Evolutionary conservation across 225 moss, liverwort and hornwort species (phyloP).

Genomic region (Antitrichia curtipendula): DNA sequence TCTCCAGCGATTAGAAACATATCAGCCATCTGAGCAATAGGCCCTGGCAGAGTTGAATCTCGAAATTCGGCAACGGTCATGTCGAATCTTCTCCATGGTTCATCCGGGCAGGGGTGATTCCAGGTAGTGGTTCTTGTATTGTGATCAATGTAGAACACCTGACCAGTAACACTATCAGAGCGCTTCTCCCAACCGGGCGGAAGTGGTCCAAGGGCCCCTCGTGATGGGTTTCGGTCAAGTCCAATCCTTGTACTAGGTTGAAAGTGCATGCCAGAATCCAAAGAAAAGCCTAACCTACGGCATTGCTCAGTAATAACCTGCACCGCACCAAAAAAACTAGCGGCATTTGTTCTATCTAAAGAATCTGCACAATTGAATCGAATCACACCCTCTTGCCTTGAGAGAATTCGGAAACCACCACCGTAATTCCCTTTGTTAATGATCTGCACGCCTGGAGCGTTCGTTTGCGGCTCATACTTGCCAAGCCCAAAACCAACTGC

Average conservation of each 20-base stretch:
- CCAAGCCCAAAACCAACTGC: constrained; percentile 74
- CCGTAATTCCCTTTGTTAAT: constrained; percentile 46
- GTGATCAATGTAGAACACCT: constrained; percentile 87
- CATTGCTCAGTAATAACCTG: constrained; percentile 95
- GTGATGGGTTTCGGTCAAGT: constrained; percentile 40
- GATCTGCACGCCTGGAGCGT: constrained; percentile 30
- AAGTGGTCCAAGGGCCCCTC: constrained; percentile 68
- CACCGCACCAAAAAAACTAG: constrained; percentile 95
- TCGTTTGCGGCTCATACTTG: constrained; percentile 49
- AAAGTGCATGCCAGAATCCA: constrained; percentile 60
- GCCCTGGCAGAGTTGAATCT: constrained; percentile 60
- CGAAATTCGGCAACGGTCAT: constrained; percentile 93
- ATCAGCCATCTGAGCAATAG: constrained; percentile 80
- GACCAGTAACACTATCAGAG: constrained; percentile 79
- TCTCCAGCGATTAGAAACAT: constrained; percentile 85
- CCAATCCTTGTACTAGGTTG: constrained; percentile 35
- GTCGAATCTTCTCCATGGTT: constrained; percentile 81
- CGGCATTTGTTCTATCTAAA: constrained; percentile 94
- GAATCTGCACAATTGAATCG: constrained; percentile 99
- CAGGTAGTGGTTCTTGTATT: constrained; percentile 91
- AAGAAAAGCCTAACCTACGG: constrained; percentile 65
- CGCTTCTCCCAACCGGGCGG: constrained; percentile 97
- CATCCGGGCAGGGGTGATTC: constrained; percentile 95
- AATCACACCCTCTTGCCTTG: constrained; percentile 80
- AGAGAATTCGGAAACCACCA: constrained; percentile 50